Percentiles rank a stretch among this genome's conserved stretches.
Evolutionary conservation across 2,329 filamentous ascomycete species (phyloP).

Genomic region (Fusarium sacchari): DNA sequence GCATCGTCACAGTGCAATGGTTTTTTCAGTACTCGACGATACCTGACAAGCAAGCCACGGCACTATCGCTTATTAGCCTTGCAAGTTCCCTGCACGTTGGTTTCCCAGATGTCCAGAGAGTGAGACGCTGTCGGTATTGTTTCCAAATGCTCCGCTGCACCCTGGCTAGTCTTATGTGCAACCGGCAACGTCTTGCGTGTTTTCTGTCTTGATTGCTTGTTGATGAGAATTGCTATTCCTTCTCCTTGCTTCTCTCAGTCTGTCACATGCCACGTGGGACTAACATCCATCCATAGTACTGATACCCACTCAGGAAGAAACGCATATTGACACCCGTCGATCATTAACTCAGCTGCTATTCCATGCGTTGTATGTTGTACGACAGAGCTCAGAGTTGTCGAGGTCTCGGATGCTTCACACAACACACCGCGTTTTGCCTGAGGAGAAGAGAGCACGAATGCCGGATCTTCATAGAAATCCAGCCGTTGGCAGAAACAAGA

Average conservation of each 20-base stretch:
- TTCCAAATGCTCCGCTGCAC: background rate
- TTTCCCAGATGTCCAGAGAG: conserved; percentile 9
- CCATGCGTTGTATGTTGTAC: background rate
- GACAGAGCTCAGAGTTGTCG: background rate
- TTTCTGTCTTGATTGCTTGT: background rate
- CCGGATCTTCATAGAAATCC: background rate
- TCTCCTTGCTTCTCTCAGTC: conserved; percentile 25
- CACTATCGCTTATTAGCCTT: conserved; percentile 40
- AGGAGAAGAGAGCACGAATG: background rate
- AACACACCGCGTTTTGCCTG: background rate
- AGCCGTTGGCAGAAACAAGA: background rate
- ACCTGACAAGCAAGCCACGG: conserved; percentile 32
- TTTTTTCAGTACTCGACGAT: conserved; percentile 37
- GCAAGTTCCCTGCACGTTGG: conserved; percentile 15
- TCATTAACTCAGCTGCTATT: conserved; percentile 14
- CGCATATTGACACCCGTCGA: conserved; percentile 23
- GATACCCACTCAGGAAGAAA: conserved; percentile 15
- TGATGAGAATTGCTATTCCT: conserved; percentile 12
- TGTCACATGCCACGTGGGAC: conserved; percentile 42
- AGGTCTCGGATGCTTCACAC: background rate
- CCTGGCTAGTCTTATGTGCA: background rate
- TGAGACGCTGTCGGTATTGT: background rate
- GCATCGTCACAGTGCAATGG: conserved; percentile 39
- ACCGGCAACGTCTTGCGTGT: background rate
- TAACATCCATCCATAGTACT: conserved; percentile 21